Base-by-base conservation (phyloP, 73 alveolate genomes). In the Stentor coeruleus region DNA sequence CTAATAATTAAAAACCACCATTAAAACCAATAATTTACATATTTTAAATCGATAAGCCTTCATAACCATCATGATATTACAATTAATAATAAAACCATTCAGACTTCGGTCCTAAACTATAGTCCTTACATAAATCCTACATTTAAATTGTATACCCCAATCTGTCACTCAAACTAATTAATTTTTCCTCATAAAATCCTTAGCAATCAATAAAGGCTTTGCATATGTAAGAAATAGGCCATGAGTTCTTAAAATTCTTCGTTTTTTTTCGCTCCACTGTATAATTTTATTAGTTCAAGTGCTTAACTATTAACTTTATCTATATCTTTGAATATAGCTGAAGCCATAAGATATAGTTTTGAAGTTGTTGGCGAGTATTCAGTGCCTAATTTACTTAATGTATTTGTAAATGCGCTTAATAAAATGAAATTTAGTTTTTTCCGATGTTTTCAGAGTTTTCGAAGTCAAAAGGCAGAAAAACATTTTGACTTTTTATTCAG, bases 371-470 rank as follows among this genome's bases (percentile, higher is more conserved):
- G 79, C 1, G 37, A 26, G 33, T 28, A 20, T 15, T 40, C 79
- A 26, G 79, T 26, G 26, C 79, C 79, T 66, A 66, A 20, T 33
- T 66, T 66, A 11, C 79, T 15, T 26, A 66, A 33, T 0, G 79
- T 40, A 28, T 31, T 66, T 0, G 79, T 66, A 2, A 66, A 66
- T 0, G 79, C 79, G 11, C 42, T 15, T 14, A 66, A 28, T 11
- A 31, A 37, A 66, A 20, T 1, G 37, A 20, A 1, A 66, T 28
- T 2, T 66, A 37, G 37, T 66, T 66, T 31, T 20, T 66, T 14
- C 33, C 79, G 33, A 66, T 66, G 37, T 37, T 66, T 66, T 31
- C 79, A 11, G 79, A 66, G 39, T 66, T 66, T 14, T 66, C 79
- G 37, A 66, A 66, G 37, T 66, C 79, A 66, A 66, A 66, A 66